Base-by-base conservation (phyloP, 2,329 filamentous ascomycete species). In the Fusarium sp. region DNA sequence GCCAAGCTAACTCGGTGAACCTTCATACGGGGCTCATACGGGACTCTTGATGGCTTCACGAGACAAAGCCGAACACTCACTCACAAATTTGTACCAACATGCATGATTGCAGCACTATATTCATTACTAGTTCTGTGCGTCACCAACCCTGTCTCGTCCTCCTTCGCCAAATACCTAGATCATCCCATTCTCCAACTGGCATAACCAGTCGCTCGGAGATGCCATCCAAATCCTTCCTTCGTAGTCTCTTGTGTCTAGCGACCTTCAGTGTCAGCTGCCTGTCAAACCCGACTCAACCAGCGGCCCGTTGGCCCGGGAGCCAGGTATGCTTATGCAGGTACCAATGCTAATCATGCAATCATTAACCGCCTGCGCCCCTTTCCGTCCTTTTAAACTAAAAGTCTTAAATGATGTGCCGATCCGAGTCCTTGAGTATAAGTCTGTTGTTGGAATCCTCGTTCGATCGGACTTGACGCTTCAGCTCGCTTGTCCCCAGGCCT, bases 281-380 rank as follows among this genome's bases (percentile, higher is more conserved):
- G 22, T 65, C 35, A 64, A 65, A 65, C 67, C 64, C 36, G 57
- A 74, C 65, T 75, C 68, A 65, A 74, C 69, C 76, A 54, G 36
- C 57, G 63, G 52, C 67, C 64, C 60, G 31, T 67, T 45, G 73
- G 33, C 57, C 69, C 70, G 65, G 71, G 69, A 74, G 74, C 71
- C 67, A 71, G 63, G 65, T 63, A 50, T 75, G 74, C 66, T 77
- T 70, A 77, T 81, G 78, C 76, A 79, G 80, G 74, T 79, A 78
- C 76, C 69, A 78, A 79, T 80, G 78, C 78, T 81, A 78, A 79
- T 84, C 82, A 81, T 84, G 80, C 81, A 81, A 76, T 82, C 80
- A 79, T 82, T 79, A 82, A 81, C 76, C 79, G 67, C 67, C 47
- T 70, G 69, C 75, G 78, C 77, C 75, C 68, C 50, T 69, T 77